phyloP scores from a whole-genome alignment of 192 early-diverging fungal genomes.

The Mortierella claussenii region DNA sequence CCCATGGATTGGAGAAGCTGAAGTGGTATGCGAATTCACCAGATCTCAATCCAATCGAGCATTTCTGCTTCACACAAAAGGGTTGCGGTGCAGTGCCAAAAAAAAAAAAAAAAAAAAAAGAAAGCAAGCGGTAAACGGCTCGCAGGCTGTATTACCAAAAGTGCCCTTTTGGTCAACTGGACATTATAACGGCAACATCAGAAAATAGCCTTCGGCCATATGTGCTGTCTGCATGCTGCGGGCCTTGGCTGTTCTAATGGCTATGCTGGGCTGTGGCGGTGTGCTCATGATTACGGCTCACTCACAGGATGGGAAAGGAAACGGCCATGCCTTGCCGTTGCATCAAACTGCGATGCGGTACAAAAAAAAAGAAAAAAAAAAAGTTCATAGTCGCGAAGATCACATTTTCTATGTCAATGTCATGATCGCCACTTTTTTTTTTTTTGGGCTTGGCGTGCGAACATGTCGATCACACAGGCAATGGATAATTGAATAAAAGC shows the following conservation, averaged over 20 bases:
- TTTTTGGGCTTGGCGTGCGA: too few relatives aligned
- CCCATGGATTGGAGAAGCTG: too few relatives aligned
- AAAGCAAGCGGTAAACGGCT: neutral
- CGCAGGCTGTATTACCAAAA: too few relatives aligned
- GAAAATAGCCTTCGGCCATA: neutral
- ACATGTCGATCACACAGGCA: too few relatives aligned
- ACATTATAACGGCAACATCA: neutral
- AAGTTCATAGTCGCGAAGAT: neutral
- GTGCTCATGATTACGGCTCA: neutral
- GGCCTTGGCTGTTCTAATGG: neutral
- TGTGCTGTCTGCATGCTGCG: too few relatives aligned
- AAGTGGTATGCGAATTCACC: too few relatives aligned
- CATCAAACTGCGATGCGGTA: neutral
- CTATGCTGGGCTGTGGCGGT: conserved; percentile 21
- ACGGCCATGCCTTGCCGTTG: neutral
- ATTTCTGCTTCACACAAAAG: too few relatives aligned
- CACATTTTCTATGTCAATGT: neutral
- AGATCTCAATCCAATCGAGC: too few relatives aligned
- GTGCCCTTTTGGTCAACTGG: too few relatives aligned
- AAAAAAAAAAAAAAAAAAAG: conserved; percentile 1
- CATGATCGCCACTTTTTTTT: too few relatives aligned
- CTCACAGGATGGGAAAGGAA: neutral
- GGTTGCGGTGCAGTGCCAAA: neutral
- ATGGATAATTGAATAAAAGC: too few relatives aligned
- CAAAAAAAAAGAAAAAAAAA: neutral